These are phyloP conservation scores for Globisporangium apiculatum DNA, from an alignment of 352 stramenopile genomes.

Conservation along the genomic window DNA sequence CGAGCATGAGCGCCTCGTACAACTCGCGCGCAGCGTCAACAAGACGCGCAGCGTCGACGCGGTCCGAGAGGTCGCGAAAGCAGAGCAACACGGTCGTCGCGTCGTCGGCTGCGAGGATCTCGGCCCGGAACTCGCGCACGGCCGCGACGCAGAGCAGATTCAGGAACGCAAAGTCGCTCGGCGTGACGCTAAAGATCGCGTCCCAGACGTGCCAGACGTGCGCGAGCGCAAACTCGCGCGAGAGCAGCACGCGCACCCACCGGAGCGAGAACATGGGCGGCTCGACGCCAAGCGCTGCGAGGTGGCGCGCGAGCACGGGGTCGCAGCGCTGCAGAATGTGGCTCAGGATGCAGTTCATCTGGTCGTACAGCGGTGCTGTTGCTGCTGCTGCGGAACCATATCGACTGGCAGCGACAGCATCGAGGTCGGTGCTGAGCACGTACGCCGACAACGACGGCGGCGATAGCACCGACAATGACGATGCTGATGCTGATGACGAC, in stretches of 20 bases:
- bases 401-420: too few relatives aligned
- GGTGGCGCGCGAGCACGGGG: constrained; percentile 43
- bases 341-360: constrained; percentile 71
- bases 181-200: constrained; percentile 66
- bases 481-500: too few relatives aligned
- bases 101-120: constrained; percentile 60
- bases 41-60: constrained; percentile 37
- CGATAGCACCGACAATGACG: too few relatives aligned
- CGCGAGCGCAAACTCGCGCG: constrained; percentile 62
- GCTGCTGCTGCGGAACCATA: constrained; percentile 6
- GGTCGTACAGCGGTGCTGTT: constrained; percentile 44
- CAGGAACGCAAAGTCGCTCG: constrained; percentile 68
- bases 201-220: constrained; percentile 80
- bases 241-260: constrained; percentile 74
- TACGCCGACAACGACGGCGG: constrained; percentile 1
- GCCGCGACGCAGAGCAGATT: constrained; percentile 72
- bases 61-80: constrained; percentile 47
- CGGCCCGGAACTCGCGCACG: constrained; percentile 52
- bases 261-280: constrained; percentile 68
- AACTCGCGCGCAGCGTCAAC: constrained; percentile 54
- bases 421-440: constrained; percentile 13
- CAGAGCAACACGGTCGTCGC: constrained; percentile 44
- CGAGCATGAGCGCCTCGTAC: constrained; percentile 60
- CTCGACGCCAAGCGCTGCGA: constrained; percentile 42
- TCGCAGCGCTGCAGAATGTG: constrained; percentile 59